phyloP scores from a whole-genome alignment of 495 filamentous ascomycete species.

The Podospora didyma region DNA sequence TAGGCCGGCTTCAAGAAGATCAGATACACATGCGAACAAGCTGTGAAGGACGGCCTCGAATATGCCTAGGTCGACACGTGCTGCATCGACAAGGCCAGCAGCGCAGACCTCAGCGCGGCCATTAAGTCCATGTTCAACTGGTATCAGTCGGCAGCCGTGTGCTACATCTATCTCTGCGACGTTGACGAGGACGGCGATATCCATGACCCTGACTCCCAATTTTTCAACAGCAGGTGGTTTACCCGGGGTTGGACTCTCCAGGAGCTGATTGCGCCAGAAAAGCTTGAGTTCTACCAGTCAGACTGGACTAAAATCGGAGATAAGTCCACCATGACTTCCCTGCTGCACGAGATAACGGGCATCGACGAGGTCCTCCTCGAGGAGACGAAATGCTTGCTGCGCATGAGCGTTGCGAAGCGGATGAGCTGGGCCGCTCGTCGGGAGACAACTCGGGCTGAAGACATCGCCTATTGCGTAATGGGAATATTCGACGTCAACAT shows the following conservation, averaged over 20 bases:
- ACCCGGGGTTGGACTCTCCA: conserved; percentile 38
- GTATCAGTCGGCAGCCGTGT: conserved; percentile 28
- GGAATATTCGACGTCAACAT: conserved; percentile 31
- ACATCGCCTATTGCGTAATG: conserved; percentile 34
- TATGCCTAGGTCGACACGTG: conserved; percentile 43
- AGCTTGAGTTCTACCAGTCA: conserved; percentile 28
- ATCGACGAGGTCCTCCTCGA: conserved; percentile 3
- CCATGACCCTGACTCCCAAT: neutral
- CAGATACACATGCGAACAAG: conserved; percentile 22
- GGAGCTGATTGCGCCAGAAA: conserved; percentile 32
- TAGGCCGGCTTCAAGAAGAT: conserved; percentile 21
- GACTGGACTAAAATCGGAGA: conserved; percentile 20
- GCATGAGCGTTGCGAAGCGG: conserved; percentile 11
- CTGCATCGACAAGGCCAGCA: conserved; percentile 42
- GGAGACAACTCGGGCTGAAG: conserved; percentile 26
- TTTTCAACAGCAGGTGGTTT: conserved; percentile 25
- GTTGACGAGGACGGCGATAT: neutral
- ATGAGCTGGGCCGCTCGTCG: conserved; percentile 31
- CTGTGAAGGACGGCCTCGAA: conserved; percentile 10
- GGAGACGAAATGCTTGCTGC: neutral
- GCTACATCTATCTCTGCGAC: conserved; percentile 29
- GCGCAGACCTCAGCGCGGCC: conserved; percentile 37
- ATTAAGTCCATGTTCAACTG: conserved; percentile 49
- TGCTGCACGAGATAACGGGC: conserved; percentile 2
- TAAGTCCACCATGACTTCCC: neutral